Conservation (phyloP, 768 basidiomycete species). For the Lactarius evosmus region DNA sequence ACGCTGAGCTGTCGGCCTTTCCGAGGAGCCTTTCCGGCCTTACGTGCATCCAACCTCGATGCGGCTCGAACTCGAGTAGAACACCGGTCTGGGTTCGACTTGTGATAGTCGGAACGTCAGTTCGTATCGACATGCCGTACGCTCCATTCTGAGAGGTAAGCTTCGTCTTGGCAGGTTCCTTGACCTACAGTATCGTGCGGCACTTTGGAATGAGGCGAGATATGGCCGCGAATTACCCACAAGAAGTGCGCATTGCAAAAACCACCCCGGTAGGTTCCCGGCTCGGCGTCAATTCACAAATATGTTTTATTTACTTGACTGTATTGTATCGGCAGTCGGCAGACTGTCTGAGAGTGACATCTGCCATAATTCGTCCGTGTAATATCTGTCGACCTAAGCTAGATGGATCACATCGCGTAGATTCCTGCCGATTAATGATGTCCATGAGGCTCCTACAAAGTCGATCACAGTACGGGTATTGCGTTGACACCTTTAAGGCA, state of each 20-base stretch:
- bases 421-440: not conserved
- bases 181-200: not conserved
- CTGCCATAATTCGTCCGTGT: not conserved
- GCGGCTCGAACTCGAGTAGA: not conserved
- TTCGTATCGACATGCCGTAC: not conserved
- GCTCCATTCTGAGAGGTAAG: not conserved
- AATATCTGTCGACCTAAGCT: not conserved
- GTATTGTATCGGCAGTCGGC: not conserved
- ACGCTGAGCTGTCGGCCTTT: not conserved
- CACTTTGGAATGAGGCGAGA: slow-evolving; percentile 1
- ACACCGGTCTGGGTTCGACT: not conserved
- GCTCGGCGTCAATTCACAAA: not conserved
- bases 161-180: not conserved
- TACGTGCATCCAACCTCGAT: not conserved
- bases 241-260: not conserved
- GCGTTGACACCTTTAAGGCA: not conserved
- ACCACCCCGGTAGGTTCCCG: not conserved
- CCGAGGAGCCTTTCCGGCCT: not conserved
- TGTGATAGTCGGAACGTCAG: not conserved
- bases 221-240: not conserved
- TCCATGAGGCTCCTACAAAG: not conserved
- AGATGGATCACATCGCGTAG: not conserved
- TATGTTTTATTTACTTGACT: not conserved
- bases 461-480: not conserved
- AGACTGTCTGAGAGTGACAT: not conserved